phyloP scores from a whole-genome alignment of 805 yeast species.

The Cyberlindnera samutprakarnensis region DNA sequence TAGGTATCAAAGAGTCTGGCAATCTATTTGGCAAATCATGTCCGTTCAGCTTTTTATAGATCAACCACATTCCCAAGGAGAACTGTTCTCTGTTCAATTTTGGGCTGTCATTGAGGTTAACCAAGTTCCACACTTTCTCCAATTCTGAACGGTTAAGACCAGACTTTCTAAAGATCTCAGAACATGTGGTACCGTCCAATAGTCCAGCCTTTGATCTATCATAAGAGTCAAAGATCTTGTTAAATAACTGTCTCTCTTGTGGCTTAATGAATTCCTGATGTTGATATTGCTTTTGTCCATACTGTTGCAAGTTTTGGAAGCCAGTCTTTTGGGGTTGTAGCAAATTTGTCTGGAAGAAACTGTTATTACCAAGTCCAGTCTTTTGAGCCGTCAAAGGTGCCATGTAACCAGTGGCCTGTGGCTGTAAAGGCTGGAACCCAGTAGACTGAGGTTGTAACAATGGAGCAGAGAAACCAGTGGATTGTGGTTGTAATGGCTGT shows the following conservation, averaged over 20 bases:
- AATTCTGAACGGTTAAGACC: slow-evolving; percentile 81
- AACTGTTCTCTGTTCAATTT: slow-evolving; percentile 83
- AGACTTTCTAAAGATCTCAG: slow-evolving; percentile 81
- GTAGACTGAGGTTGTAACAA: slow-evolving; percentile 40
- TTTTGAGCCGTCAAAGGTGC: slow-evolving; percentile 49
- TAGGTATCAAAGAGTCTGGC: slow-evolving; percentile 88
- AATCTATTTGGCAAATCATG: slow-evolving; percentile 72
- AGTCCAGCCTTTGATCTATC: slow-evolving; percentile 61
- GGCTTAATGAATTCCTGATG: slow-evolving; percentile 66
- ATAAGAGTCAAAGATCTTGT: slow-evolving; percentile 84
- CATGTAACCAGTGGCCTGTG: slow-evolving; percentile 27
- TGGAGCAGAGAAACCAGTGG: slow-evolving; percentile 32
- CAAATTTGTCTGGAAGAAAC: slow-evolving; percentile 28
- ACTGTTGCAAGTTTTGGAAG: slow-evolving; percentile 22
- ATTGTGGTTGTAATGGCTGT: slow-evolving; percentile 42
- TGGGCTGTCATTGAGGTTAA: slow-evolving; percentile 79
- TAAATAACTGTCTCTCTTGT: slow-evolving; percentile 81
- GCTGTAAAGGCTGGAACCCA: slow-evolving; percentile 17
- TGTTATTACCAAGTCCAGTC: slow-evolving; percentile 46
- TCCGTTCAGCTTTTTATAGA: slow-evolving; percentile 85
- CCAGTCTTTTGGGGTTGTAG: slow-evolving; percentile 24
- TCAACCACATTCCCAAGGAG: slow-evolving; percentile 95
- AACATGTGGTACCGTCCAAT: slow-evolving; percentile 75
- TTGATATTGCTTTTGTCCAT: slow-evolving; percentile 20
- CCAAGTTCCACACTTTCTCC: slow-evolving; percentile 85